A percentile compares a stretch with the other conserved stretches of the same genome.
Conservation (phyloP, 352 stramenopile species). For the Phytophthora tubulina region DNA sequence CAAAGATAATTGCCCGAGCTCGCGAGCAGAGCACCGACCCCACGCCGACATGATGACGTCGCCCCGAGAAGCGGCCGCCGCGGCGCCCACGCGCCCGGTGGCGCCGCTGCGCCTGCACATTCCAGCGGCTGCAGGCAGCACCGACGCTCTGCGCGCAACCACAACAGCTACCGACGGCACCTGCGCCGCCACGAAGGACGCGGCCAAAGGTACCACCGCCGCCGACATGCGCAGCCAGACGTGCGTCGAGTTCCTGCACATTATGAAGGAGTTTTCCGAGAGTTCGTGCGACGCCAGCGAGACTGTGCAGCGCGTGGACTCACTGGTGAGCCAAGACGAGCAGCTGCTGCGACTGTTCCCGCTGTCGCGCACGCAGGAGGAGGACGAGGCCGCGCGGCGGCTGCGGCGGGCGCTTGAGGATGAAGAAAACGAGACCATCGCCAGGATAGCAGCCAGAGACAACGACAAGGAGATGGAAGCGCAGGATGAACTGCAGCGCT, state of each 20-base stretch:
- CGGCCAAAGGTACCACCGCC: constrained; percentile 26
- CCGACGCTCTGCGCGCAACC: constrained; percentile 3
- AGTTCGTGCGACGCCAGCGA: constrained; percentile 71
- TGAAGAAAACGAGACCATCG: constrained; percentile 31
- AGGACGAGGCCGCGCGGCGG: constrained; percentile 35
- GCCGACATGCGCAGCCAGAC: constrained; percentile 60
- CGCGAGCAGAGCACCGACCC: constrained; percentile 34
- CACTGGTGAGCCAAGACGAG: constrained; percentile 67
- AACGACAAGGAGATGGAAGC: constrained; percentile 52
- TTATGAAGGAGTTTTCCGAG: constrained; percentile 82
- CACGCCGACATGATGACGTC: constrained; percentile 44
- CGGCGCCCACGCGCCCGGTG: constrained; percentile 23
- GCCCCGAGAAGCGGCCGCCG: constrained; percentile 38
- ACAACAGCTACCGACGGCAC: not conserved
- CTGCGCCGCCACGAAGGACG: constrained; percentile 29
- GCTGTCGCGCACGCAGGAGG: constrained; percentile 42
- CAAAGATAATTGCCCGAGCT: constrained; percentile 53
- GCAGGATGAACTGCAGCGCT: constrained; percentile 68
- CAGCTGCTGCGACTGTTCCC: constrained; percentile 66
- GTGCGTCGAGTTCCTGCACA: constrained; percentile 75
- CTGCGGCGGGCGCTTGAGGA: constrained; percentile 35
- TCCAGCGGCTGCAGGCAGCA: not conserved
- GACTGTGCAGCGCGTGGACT: constrained; percentile 73
- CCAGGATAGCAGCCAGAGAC: constrained; percentile 32
- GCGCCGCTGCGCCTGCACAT: constrained; percentile 17